phyloP scores from a whole-genome alignment of 169 alveolate genomes.

The Cystoisospora suis region DNA sequence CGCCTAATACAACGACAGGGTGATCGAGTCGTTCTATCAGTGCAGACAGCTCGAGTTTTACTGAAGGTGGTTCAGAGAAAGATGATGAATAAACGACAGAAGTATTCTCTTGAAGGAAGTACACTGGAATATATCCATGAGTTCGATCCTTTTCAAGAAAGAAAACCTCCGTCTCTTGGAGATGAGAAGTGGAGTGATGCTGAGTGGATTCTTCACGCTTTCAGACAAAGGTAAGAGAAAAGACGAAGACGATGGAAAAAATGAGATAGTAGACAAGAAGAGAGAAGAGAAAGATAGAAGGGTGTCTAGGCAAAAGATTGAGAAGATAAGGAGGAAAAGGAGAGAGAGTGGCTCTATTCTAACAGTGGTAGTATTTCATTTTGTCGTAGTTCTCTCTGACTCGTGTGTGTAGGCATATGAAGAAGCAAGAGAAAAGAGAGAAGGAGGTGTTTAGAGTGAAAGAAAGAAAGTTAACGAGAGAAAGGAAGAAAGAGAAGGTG shows the following conservation, averaged over 20 bases:
- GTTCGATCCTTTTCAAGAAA: conserved; percentile 38
- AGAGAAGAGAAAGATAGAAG: too few species aligned
- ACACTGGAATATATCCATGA: conserved; percentile 12
- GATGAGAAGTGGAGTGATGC: neutral
- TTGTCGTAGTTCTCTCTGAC: too few species aligned
- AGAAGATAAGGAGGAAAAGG: neutral
- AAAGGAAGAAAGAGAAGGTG: too few species aligned
- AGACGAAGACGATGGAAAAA: too few species aligned
- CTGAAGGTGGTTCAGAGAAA: conserved; percentile 47
- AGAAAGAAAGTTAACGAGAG: too few species aligned
- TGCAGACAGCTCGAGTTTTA: conserved; percentile 59
- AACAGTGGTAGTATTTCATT: neutral
- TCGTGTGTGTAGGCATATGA: too few species aligned
- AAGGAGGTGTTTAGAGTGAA: too few species aligned
- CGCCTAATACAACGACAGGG: too few species aligned
- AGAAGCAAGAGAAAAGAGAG: too few species aligned
- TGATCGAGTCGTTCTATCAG: conserved; percentile 58
- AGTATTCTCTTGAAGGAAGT: neutral
- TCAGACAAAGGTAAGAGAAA: conserved; percentile 21
- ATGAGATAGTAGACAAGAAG: too few species aligned
- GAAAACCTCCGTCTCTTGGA: neutral
- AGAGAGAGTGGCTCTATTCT: neutral
- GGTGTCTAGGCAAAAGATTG: neutral
- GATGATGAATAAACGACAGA: conserved; percentile 33
- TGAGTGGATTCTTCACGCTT: conserved; percentile 32